Base-by-base conservation (phyloP, 148 eudicot genomes). In the Mesembryanthemum crystallinum region DNA sequence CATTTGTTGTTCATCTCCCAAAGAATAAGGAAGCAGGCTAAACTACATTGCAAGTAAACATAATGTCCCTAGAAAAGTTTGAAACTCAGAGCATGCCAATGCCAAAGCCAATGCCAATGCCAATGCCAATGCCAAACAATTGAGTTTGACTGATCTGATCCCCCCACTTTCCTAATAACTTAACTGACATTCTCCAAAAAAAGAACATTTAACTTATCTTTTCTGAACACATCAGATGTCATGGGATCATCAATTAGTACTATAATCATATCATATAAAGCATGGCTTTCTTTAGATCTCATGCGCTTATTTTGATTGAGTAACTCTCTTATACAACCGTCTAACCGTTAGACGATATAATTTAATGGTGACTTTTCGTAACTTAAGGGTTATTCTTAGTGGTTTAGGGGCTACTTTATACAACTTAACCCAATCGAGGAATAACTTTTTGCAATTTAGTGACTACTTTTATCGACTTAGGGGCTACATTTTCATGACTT, bases 261-360 rank as follows among this genome's bases (percentile, higher is more conserved):
- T 10, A 54, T 55, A 5, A 71, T 63, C 12, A 30, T 49, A 30
- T 35, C 7, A 69, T 71, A 43, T 29, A 49, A 29, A 32, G 77
- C 69, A 74, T 74, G 77, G 69, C 69, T 59, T 49, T 28, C 69
- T 59, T 49, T 28, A 3, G 23, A 21, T 64, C n/a, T 62, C 77
- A 74, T 64, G 77, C 77, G 49, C 33, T 74, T 20, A 64, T 42
- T 73, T 74, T 43, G 39, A 35, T 35, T 35, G 39, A 35, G 39
- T 35, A 2, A 35, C 4, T 35, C 39, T 35, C 6, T 2, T 35
- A 35, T 35, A 35, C 39, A 35, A n/a, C n/a, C n/a, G n/a, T n/a
- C n/a, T n/a, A n/a, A n/a, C n/a, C n/a, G n/a, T n/a, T n/a, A n/a
- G n/a, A n/a, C n/a, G n/a, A n/a, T n/a, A n/a, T n/a, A n/a, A n/a